Evolutionary conservation across 1,284 basidiomycete genomes (phyloP).

Genomic region (Fomitopsis betulina): DNA sequence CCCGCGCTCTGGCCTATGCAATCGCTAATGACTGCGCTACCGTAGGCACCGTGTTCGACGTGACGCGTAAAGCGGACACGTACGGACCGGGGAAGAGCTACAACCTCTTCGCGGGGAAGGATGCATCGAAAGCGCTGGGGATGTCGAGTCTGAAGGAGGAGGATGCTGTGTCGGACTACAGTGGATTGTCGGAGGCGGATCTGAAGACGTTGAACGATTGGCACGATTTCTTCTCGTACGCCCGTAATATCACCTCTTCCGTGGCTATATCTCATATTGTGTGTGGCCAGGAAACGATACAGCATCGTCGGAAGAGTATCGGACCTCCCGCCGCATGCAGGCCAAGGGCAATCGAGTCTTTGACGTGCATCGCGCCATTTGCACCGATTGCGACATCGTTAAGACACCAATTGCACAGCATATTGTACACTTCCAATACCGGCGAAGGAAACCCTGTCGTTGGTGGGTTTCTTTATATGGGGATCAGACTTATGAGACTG

Average conservation of each 20-base stretch:
- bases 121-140: conserved; percentile 80
- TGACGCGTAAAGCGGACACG: conserved; percentile 75
- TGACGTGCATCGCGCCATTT: background rate
- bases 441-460: too few species aligned
- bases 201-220: conserved; percentile 88
- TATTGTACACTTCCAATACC: background rate
- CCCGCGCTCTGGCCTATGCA: background rate
- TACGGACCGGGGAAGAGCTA: conserved; percentile 75
- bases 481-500: too few species aligned
- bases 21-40: background rate
- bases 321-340: conserved; percentile 33
- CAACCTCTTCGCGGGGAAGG: conserved; percentile 83
- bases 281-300: conserved; percentile 64
- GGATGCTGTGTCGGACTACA: conserved; percentile 89
- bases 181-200: conserved; percentile 69
- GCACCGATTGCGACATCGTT: background rate
- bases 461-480: too few species aligned
- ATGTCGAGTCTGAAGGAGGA: conserved; percentile 85
- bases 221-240: conserved; percentile 75
- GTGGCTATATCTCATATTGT: background rate
- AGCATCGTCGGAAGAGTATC: conserved; percentile 72
- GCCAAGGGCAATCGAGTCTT: background rate
- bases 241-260: conserved; percentile 13
- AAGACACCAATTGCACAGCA: background rate
- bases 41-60: conserved; percentile 80